Base-by-base conservation (phyloP, 306 rosid species). In the Quercus wislizeni region DNA sequence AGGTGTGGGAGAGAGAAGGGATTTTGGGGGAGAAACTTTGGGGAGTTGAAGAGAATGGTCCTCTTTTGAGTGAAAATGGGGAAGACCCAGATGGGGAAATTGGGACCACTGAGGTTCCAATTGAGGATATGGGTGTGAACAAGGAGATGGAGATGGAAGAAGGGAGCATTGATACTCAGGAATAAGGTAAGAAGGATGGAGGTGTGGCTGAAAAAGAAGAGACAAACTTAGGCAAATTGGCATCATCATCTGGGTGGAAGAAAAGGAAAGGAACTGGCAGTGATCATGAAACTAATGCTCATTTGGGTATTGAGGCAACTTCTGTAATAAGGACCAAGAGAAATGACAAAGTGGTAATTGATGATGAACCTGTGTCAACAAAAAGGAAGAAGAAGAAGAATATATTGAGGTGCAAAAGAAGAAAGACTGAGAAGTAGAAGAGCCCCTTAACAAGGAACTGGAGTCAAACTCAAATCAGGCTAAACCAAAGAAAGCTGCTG, bases 371-470 rank as follows among this genome's bases (percentile, higher is more conserved):
- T 43, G 49, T 18, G 41, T 61, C 83, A 28, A 58, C 19, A 30
- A 56, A 70, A 3, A 18, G 67, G 75, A 73, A 68, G 57, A 38
- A 52, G 68, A 58, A 21, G 76, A 93, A 86, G 90, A 91, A 72
- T 93, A 93, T 85, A 71, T 21, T 69, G 49, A 41, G 65, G 83
- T 69, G 33, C 83, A 83, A 63, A 76, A 28, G 84, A 87, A 83
- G 83, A 79, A 23, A 54, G 78, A 73, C 38, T 14, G 13, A 13
- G 87, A 83, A 77, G n/a, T 35, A 27, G 84, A 85, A 35, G 43
- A 35, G 69, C 78, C 80, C 13, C 46, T 19, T 28, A 30, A 80
- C 65, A 59, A 73, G 59, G 81, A 78, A 19, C 20, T 25, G n/a
- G 54, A 41, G 71, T 64, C 86, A 33, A 35, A 35, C 9, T 35